Base-by-base conservation (phyloP, 2,329 filamentous ascomycete genomes). In the Teratosphaeria zuluensis region DNA sequence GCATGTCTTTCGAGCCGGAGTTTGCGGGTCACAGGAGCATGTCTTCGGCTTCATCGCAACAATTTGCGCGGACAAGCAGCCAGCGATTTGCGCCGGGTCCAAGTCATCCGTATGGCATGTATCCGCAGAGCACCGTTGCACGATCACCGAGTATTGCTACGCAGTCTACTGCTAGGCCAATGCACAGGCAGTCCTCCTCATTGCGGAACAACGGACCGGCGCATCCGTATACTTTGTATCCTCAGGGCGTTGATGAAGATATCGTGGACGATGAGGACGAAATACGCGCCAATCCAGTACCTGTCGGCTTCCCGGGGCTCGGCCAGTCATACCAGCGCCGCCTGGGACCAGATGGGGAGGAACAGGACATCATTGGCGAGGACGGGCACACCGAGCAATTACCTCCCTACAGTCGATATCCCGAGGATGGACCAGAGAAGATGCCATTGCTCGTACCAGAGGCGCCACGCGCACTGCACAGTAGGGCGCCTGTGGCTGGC, bases 371-470 rank as follows among this genome's bases (percentile, higher is more conserved):
- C 57, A 87, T 96, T 56, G 91, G 91, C 1, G 89, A 88, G 0
- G 85, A 95, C 68, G 92, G 92, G 1, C 91, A 96, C 69, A 87
- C 88, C 1, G 92, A 97, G 73, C 90, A 95, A 72, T 77, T 96
- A 19, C 92, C 92, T 12, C 92, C 92, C 0, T 97, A 97, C 70
- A 89, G 90, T 14, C 82, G 90, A 71, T 96, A 95, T 73, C 90
- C 92, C 2, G 89, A 95, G 56, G 87, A 90, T 58, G 69, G 67
- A 3, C 68, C 69, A 1, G 67, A 81, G 70, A 69, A 82, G 72
- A 78, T 90, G 82, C 75, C 75, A 9, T 70, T 76, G 12, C 64
- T 78, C 32, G 57, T 62, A 67, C 73, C 54, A 65, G 60, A 48
- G 28, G 61, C 65, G 38, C 70, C 70, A 1, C 66, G 67, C 30